Base-by-base conservation (phyloP, 371 early-diverging fungal genomes). In the Mucor irregularis region DNA sequence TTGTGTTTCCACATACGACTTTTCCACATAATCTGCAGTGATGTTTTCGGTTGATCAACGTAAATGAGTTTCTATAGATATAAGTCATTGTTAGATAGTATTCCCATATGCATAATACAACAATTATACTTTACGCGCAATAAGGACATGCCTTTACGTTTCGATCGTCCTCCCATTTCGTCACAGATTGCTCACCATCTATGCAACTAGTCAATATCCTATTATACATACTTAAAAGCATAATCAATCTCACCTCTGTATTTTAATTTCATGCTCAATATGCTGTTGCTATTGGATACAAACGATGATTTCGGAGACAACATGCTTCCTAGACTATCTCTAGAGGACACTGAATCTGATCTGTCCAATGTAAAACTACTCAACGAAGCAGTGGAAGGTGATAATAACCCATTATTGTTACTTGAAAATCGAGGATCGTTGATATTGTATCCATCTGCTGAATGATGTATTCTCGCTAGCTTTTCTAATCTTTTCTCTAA, bases 401-500 rank as follows among this genome's bases (percentile, higher is more conserved):
- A 54, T 21, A 44, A 43, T 0, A 49, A 28, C 2, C 52, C 43
- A 1, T 43, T 17, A 21, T 35, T 44, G 16, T 35, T 28, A 19
- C 28, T n/a, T 22, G 16, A 22, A 5, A 19, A 25, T 22, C 22
- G 22, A 2, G 22, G 19, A 30, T 26, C 5, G 14, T 11, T 24
- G 35, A 25, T 11, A n/a, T 50, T 29, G 4, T 35, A 7, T 49
- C 55, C n/a, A 40, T 78, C 78, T 16, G 64, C 29, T 6, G 37
- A 52, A 34, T 66, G 53, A 62, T 78, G 78, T 13, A 78, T 66
- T 44, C 59, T 61, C 14, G 79, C 79, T 17, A 79, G 43, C 71
- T 86, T 86, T 66, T 90, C 94, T 49, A 95, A 69, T 11, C 97
- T 77, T 66, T 91, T 90, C 60, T 93, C 94, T 7, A 94, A 68